Evolutionary conservation across 225 moss, liverwort and hornwort species (phyloP).

Genomic region (Marchantia polymorpha): DNA sequence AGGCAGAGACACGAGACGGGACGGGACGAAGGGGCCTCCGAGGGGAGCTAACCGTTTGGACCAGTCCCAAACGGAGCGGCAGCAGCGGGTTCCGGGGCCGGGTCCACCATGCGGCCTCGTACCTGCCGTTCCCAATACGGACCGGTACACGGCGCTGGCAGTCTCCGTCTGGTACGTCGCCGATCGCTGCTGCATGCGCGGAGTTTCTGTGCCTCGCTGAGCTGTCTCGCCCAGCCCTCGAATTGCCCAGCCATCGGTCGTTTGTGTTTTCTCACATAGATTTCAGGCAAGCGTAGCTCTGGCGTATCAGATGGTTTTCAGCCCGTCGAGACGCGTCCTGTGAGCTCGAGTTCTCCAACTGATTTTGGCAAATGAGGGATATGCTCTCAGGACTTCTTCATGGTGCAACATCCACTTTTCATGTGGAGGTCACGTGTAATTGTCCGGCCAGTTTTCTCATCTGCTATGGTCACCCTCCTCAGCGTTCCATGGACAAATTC

Average conservation of each 20-base stretch:
- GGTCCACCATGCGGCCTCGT: neutral
- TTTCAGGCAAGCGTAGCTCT: too few species aligned
- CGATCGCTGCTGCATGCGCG: neutral
- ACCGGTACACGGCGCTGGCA: neutral
- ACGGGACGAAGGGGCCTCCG: neutral
- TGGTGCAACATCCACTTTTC: too few species aligned
- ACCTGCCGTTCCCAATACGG: neutral
- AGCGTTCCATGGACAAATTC: too few species aligned
- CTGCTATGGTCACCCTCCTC: too few species aligned
- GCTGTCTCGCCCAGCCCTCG: neutral
- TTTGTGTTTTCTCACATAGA: too few species aligned
- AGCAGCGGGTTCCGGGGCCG: neutral
- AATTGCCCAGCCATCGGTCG: neutral
- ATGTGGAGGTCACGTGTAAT: too few species aligned
- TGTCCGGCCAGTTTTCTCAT: too few species aligned
- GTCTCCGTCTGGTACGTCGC: neutral
- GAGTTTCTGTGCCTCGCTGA: neutral
- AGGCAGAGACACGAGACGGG: neutral
- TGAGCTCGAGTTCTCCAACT: too few species aligned
- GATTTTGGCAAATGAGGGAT: too few species aligned
- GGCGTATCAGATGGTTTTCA: too few species aligned
- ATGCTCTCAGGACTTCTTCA: too few species aligned
- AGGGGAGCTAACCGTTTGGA: constrained; percentile 7
- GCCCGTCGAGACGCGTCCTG: too few species aligned
- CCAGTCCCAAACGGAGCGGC: constrained; percentile 3